Conservation (phyloP, 495 filamentous ascomycete genomes). For the Geopyxis carbonaria region DNA sequence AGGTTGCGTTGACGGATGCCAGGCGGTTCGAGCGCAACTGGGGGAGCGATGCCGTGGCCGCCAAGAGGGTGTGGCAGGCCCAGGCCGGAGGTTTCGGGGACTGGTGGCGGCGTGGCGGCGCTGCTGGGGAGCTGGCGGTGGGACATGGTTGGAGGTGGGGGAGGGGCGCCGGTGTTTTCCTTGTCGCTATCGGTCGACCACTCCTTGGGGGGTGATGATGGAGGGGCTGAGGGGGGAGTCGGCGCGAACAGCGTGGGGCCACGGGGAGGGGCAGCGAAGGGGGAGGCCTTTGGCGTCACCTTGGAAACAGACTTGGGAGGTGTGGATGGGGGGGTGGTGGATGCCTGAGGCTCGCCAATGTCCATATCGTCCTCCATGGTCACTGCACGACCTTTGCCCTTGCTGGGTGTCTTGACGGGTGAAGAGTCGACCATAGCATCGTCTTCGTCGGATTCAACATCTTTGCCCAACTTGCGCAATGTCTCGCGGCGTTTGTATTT, state of each 20-base stretch:
- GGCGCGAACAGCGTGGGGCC: too few species aligned
- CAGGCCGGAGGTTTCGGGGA: slow-evolving; percentile 8
- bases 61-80: slow-evolving; percentile 21
- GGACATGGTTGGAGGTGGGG: slow-evolving; percentile 23
- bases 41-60: slow-evolving; percentile 14
- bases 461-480: slow-evolving; percentile 11
- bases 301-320: slow-evolving; percentile 7
- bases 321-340: slow-evolving; percentile 9
- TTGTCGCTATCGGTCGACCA: slow-evolving; percentile 15
- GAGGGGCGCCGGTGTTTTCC: slow-evolving; percentile 19
- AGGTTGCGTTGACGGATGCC: slow-evolving; percentile 15
- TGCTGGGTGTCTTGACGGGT: slow-evolving; percentile 6
- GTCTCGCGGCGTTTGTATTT: slow-evolving; percentile 18
- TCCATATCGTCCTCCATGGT: slow-evolving; percentile 3
- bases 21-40: slow-evolving; percentile 10
- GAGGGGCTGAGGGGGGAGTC: background rate
- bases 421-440: slow-evolving; percentile 21
- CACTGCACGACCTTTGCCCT: slow-evolving; percentile 12
- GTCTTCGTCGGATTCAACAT: slow-evolving; percentile 14
- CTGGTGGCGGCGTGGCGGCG: slow-evolving; percentile 11
- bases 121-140: slow-evolving; percentile 21
- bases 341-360: background rate
- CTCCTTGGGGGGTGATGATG: background rate
- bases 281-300: background rate
- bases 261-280: slow-evolving; percentile 1